phyloP scores from a whole-genome alignment of 768 basidiomycete genomes.

The Auricularia cornea region DNA sequence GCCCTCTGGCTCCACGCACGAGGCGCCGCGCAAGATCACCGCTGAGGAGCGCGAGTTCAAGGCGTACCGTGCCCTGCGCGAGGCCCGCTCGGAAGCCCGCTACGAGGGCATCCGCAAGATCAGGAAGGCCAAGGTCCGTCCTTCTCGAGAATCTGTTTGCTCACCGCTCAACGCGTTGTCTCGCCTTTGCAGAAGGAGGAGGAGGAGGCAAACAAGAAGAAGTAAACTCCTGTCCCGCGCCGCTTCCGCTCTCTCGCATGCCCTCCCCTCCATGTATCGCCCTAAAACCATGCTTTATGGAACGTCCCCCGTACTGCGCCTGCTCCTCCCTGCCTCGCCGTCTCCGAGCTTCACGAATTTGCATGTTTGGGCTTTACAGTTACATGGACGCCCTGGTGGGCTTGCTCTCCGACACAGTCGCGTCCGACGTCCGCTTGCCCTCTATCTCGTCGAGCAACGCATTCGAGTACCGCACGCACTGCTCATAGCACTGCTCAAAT shows the following conservation, averaged over 20 bases:
- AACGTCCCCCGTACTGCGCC: background rate
- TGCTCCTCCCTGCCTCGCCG: background rate
- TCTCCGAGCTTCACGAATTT: too few relatives aligned
- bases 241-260: background rate
- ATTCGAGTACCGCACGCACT: constrained; percentile 64
- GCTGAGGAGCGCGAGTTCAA: constrained; percentile 80
- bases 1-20: constrained; percentile 56
- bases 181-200: constrained; percentile 74
- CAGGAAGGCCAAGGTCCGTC: constrained; percentile 72
- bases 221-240: constrained; percentile 37
- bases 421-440: background rate
- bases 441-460: constrained; percentile 63
- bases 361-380: too few relatives aligned
- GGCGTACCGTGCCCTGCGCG: constrained; percentile 84
- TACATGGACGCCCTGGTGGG: too few relatives aligned
- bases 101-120: constrained; percentile 84
- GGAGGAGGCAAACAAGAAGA: constrained; percentile 89
- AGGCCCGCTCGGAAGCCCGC: constrained; percentile 70
- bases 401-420: background rate
- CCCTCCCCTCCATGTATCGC: background rate
- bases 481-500: constrained; percentile 72
- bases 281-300: background rate
- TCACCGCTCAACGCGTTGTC: constrained; percentile 15
- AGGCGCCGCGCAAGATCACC: constrained; percentile 90
- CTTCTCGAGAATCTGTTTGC: background rate